Percentiles rank a stretch among this genome's conserved stretches.
These are phyloP conservation scores for Kluyveromyces wickerhamii DNA, from an alignment of 805 yeast species.

Conservation along the genomic window DNA sequence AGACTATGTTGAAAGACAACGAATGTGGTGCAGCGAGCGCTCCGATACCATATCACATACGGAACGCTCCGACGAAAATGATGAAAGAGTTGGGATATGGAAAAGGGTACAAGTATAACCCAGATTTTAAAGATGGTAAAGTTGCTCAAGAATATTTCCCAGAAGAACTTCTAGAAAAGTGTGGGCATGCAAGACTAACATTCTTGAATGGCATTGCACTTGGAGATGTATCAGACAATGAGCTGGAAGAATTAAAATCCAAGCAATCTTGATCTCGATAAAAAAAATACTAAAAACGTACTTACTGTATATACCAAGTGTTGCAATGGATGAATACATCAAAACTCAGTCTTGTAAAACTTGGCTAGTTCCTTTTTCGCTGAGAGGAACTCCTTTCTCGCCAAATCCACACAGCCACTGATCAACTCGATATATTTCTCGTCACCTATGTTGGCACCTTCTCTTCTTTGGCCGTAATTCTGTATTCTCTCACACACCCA, in stretches of 20 bases:
- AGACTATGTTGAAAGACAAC: slow-evolving; percentile 46
- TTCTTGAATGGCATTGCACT: slow-evolving; percentile 49
- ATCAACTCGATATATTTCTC: slow-evolving; percentile 37
- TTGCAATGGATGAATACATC: background rate
- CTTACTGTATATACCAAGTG: slow-evolving; percentile 5
- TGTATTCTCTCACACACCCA: slow-evolving; percentile 90
- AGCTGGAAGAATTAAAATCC: slow-evolving; percentile 18
- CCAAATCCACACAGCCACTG: slow-evolving; percentile 39
- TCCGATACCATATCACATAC: slow-evolving; percentile 60
- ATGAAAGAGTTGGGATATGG: slow-evolving; percentile 89
- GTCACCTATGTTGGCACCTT: slow-evolving; percentile 31
- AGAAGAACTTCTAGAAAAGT: slow-evolving; percentile 34
- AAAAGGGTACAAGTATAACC: slow-evolving; percentile 82
- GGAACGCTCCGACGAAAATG: slow-evolving; percentile 90
- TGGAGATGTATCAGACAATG: slow-evolving; percentile 41
- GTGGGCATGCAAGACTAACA: slow-evolving; percentile 30
- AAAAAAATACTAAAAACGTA: slow-evolving; percentile 10
- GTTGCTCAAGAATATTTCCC: slow-evolving; percentile 78
- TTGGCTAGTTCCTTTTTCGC: slow-evolving; percentile 40
- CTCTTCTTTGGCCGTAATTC: slow-evolving; percentile 57
- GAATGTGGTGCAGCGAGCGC: slow-evolving; percentile 43
- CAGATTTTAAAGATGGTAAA: slow-evolving; percentile 62
- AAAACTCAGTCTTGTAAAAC: slow-evolving; percentile 35
- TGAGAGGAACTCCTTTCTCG: slow-evolving; percentile 39
- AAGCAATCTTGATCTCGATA: background rate